These are phyloP conservation scores for Hevea brasiliensis DNA, from an alignment of 345 rosid species.

Conservation along the genomic window DNA sequence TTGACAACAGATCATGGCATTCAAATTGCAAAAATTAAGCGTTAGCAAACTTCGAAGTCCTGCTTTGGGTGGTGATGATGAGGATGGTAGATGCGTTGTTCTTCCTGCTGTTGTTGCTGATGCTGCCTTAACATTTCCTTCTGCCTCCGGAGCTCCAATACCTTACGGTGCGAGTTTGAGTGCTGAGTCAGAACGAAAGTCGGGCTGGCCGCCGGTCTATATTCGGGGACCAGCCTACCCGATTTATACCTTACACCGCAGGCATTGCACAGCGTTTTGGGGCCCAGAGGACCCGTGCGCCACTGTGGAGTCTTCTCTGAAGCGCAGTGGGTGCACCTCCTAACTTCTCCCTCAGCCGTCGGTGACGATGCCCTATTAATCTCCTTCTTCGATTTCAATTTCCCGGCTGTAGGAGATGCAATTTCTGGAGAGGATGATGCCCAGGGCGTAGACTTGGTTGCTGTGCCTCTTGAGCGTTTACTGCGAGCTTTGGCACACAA, in stretches of 20 bases:
- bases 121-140: slow-evolving; percentile 48
- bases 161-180: slow-evolving; percentile 84
- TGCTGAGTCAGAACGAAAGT: slow-evolving; percentile 76
- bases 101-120: slow-evolving; percentile 5
- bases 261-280: slow-evolving; percentile 73
- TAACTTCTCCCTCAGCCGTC: slow-evolving; percentile 38
- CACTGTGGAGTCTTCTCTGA: slow-evolving; percentile 88
- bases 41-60: slow-evolving; percentile 50
- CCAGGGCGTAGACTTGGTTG: slow-evolving; percentile 31
- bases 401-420: slow-evolving; percentile 23
- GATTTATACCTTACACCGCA: slow-evolving; percentile 86
- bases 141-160: slow-evolving; percentile 74
- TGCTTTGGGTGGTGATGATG: slow-evolving; percentile 7
- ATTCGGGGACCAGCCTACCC: slow-evolving; percentile 79
- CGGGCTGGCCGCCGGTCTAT: slow-evolving; percentile 81
- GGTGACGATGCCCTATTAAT: slow-evolving; percentile 18
- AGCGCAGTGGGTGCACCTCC: slow-evolving; percentile 76
- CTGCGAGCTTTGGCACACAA: slow-evolving; percentile 43
- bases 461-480: slow-evolving; percentile 48
- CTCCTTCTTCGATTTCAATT: slow-evolving; percentile 40
- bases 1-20: background rate
- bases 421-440: slow-evolving; percentile 24
- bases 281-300: slow-evolving; percentile 82
- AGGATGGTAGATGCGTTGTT: slow-evolving; percentile 34
- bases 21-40: slow-evolving; percentile 12